A percentile compares a stretch with the other conserved stretches of the same genome.
Evolutionary conservation across 2,329 filamentous ascomycete species (phyloP).

Genomic region (Epichloe coenophiala): DNA sequence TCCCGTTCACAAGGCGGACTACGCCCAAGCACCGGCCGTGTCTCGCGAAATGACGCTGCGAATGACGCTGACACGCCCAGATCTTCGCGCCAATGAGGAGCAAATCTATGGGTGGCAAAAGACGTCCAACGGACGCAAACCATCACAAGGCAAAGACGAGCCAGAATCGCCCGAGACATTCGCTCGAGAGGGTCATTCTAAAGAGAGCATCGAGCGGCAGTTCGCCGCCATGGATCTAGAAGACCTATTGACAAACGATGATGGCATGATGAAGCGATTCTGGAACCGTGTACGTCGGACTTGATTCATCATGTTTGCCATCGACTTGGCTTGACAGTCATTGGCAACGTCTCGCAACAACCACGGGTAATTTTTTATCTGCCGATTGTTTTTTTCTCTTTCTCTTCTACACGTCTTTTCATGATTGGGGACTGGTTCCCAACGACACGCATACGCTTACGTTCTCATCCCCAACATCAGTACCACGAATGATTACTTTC

Average conservation of each 20-base stretch:
- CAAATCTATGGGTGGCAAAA: slow-evolving; percentile 57
- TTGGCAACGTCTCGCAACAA: no score
- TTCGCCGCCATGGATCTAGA: slow-evolving; percentile 40
- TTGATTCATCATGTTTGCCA: slow-evolving; percentile 6
- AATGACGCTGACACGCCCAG: slow-evolving; percentile 86
- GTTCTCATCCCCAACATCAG: neutral
- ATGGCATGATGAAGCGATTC: slow-evolving; percentile 45
- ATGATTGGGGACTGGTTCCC: neutral
- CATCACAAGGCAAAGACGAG: slow-evolving; percentile 27
- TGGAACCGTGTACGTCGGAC: slow-evolving; percentile 47
- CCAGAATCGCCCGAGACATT: slow-evolving; percentile 16
- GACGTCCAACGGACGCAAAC: slow-evolving; percentile 27
- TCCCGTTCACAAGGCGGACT: slow-evolving; percentile 22
- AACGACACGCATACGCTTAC: neutral
- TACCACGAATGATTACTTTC: neutral
- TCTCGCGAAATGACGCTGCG: slow-evolving; percentile 86
- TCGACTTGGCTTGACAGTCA: no score
- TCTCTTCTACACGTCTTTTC: neutral
- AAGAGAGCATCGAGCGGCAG: slow-evolving; percentile 40
- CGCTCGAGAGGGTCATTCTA: slow-evolving; percentile 24
- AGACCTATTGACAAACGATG: slow-evolving; percentile 25
- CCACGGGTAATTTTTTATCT: no score
- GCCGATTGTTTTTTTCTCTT: no score
- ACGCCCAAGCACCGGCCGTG: slow-evolving; percentile 38
- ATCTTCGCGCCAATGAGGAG: slow-evolving; percentile 64